Base-by-base conservation (phyloP, 257 asterid species). In the Anisodus tanguticus region DNA sequence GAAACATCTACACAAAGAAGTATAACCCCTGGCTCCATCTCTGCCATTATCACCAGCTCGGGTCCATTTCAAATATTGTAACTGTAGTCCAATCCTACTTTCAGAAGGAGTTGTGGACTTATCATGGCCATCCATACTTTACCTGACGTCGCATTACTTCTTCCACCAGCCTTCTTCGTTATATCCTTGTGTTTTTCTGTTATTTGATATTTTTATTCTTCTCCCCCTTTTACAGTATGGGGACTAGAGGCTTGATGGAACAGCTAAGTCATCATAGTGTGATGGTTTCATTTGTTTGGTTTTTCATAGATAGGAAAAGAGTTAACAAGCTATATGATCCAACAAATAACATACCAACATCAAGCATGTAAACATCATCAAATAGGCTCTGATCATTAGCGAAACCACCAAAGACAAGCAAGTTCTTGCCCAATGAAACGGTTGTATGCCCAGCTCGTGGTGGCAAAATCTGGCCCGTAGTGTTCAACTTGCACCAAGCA, bases 381-480 rank as follows among this genome's bases (percentile, higher is more conserved):
- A 87, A 97, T 84, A 97, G 88, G 90, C 91, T 95, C 87, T 97
- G 94, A 88, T 93, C 95, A 86, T 95, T 95, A 82, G 98, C 89
- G 87, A 97, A 97, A 83, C 99, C 99, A 64, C 99, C 99, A 85
- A 97, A 95, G 85, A 97, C 97, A 85, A 95, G 89, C 86, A 95
- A 88, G 86, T 91, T 84, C 89, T 90, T 94, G 66, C 98, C 98
- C 86, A 92, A 89, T 74, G 94, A 84, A 87, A 97, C 67, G 49
- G 99, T 90, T 57, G 99, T 94, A 86, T 97, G 99, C 87, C 98
- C 98, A 83, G 95, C 98, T 83, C 99, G 97, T 45, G 99, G 99
- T 2, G 97, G 93, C 90, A 97, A 88, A 82, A 92, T 86, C 89
- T 93, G 97, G 76, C 99, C 99, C 64, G 91, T 89, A 26, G 98